phyloP scores from a whole-genome alignment of 371 early-diverging fungal species.

The Syncephalastrum racemosum region DNA sequence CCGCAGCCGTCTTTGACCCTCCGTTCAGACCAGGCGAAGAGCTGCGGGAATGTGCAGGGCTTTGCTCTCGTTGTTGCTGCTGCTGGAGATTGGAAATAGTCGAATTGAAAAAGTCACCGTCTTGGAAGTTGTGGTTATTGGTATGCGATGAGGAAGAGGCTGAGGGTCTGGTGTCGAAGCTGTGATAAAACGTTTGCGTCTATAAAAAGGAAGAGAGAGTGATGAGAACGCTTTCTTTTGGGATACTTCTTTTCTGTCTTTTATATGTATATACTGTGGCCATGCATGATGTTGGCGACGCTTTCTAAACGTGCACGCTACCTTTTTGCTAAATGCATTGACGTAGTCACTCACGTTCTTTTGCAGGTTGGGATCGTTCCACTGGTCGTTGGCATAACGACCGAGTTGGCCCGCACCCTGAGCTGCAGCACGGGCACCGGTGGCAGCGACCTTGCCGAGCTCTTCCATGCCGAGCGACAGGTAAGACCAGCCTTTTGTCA shows the following conservation, averaged over 20 bases:
- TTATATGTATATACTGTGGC: slow-evolving; percentile 8
- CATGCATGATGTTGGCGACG: too few species aligned
- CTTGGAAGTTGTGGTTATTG: slow-evolving; percentile 18
- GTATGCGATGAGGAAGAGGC: slow-evolving; percentile 10
- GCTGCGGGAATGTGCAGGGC: slow-evolving; percentile 32
- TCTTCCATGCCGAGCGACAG: slow-evolving; percentile 60
- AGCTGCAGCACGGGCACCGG: slow-evolving; percentile 75
- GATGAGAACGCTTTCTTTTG: too few species aligned
- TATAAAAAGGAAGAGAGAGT: background rate
- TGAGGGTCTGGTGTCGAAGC: slow-evolving; percentile 16
- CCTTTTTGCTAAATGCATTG: slow-evolving; percentile 67
- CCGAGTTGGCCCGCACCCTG: slow-evolving; percentile 68
- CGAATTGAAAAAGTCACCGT: slow-evolving; percentile 49
- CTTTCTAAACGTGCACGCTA: slow-evolving; percentile 21
- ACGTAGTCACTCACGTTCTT: slow-evolving; percentile 72
- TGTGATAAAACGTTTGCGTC: slow-evolving; percentile 23
- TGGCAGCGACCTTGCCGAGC: slow-evolving; percentile 56
- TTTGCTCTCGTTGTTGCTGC: slow-evolving; percentile 30
- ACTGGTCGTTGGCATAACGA: slow-evolving; percentile 72
- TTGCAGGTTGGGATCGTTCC: slow-evolving; percentile 86
- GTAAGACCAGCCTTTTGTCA: slow-evolving; percentile 85
- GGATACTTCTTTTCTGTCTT: background rate
- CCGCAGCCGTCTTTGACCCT: slow-evolving; percentile 14
- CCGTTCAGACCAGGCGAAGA: slow-evolving; percentile 29
- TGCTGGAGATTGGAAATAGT: slow-evolving; percentile 45